phyloP scores from a whole-genome alignment of 352 stramenopile genomes.

The Pythium brachiatum region DNA sequence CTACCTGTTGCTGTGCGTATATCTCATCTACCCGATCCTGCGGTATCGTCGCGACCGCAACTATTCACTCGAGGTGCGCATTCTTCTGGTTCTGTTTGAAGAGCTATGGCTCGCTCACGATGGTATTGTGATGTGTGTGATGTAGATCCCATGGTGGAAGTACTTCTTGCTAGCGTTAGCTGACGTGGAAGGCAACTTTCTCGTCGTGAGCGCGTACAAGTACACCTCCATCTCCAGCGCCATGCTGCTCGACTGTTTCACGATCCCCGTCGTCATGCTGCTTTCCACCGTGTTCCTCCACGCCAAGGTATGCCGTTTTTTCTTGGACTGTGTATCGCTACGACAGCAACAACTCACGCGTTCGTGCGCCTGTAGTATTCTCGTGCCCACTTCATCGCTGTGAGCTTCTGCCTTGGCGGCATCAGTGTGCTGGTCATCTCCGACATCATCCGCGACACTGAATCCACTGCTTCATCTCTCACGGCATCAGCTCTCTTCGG shows the following conservation, averaged over 20 bases:
- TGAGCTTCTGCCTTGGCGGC: conserved; percentile 82
- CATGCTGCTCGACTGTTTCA: conserved; percentile 96
- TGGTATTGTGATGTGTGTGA: neutral
- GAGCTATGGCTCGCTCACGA: no score
- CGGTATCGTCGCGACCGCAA: conserved; percentile 37
- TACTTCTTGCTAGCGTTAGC: conserved; percentile 91
- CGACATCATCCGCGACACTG: conserved; percentile 63
- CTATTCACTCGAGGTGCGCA: conserved; percentile 50
- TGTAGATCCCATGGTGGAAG: conserved; percentile 73
- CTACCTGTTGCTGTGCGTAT: conserved; percentile 64
- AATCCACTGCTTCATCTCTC: conserved; percentile 17
- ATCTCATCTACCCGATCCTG: conserved; percentile 46
- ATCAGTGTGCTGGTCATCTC: conserved; percentile 84
- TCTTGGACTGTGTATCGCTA: neutral
- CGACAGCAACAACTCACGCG: neutral
- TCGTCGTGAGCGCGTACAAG: conserved; percentile 94
- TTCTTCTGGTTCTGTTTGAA: no score
- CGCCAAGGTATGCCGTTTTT: conserved; percentile 39
- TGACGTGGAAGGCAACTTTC: conserved; percentile 95
- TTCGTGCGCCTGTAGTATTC: conserved; percentile 47
- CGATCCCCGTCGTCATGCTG: conserved; percentile 94
- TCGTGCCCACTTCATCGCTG: conserved; percentile 64
- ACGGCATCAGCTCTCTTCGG: conserved; percentile 68
- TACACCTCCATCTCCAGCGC: conserved; percentile 96
- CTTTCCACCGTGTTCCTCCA: conserved; percentile 88